These are phyloP conservation scores for Alternaria brassicicola DNA, from an alignment of 2,329 filamentous ascomycete genomes.

Conservation along the genomic window DNA sequence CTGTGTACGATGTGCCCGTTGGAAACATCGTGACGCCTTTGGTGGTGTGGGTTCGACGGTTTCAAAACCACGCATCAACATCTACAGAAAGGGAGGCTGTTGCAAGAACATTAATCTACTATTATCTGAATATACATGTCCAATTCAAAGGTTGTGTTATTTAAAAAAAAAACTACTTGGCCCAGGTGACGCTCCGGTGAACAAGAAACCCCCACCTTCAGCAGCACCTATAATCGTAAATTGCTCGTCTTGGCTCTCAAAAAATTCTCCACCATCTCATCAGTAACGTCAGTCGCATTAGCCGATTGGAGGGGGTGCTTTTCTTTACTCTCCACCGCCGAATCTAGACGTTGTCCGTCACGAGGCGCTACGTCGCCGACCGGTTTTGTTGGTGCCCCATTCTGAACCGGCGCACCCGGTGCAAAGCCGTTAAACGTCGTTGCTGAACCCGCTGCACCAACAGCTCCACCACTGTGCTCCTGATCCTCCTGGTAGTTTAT, in stretches of 20 bases:
- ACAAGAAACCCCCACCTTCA: not conserved
- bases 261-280: conserved; percentile 28
- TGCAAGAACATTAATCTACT: not conserved
- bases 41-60: not conserved
- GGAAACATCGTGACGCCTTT: not conserved
- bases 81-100: not conserved
- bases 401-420: not conserved
- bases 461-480: not conserved
- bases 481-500: not conserved
- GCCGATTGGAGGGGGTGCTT: not conserved
- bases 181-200: not conserved
- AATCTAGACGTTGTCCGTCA: not conserved
- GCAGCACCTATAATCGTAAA: not conserved
- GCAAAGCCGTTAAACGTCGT: not conserved
- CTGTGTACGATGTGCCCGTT: not conserved
- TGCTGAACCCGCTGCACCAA: not conserved
- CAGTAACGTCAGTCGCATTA: conserved; percentile 10
- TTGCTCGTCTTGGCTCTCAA: conserved; percentile 30
- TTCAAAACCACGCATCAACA: not conserved
- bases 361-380: not conserved
- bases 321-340: not conserved
- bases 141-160: not conserved
- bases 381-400: not conserved
- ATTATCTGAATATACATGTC: not conserved
- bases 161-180: not conserved